phyloP scores from a whole-genome alignment of 441 rosid genomes.

The Omphalea diandra region DNA sequence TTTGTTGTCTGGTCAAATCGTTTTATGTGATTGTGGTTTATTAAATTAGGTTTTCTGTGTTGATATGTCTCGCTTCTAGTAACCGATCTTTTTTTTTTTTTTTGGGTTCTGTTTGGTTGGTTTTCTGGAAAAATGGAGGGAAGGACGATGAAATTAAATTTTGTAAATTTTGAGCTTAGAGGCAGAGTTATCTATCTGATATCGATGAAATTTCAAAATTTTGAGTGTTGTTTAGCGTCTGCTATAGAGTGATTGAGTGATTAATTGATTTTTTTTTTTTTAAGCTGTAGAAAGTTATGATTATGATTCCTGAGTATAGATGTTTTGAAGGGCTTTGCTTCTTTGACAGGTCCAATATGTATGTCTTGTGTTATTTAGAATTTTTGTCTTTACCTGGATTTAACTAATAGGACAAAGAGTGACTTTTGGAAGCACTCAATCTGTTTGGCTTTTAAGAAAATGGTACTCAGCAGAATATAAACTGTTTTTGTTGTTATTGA shows the following conservation, averaged over 20 bases:
- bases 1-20: background rate
- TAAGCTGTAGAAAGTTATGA: background rate
- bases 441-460: slow-evolving; percentile 2
- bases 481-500: background rate
- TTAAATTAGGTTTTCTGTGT: background rate
- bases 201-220: background rate
- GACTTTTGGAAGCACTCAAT: slow-evolving; percentile 9
- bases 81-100: background rate
- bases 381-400: slow-evolving; percentile 7
- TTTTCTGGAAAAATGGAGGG: slow-evolving; percentile 15
- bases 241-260: too few relatives aligned
- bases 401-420: slow-evolving; percentile 9
- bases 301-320: too few relatives aligned
- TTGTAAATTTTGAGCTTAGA: slow-evolving; percentile 11
- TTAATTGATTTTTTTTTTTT: slow-evolving; percentile 9
- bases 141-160: background rate
- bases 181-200: background rate
- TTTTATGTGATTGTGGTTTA: background rate
- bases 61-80: background rate
- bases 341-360: too few relatives aligned
- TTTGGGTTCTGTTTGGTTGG: background rate
- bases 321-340: background rate
- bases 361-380: background rate
- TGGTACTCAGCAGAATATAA: background rate
- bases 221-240: background rate